Evolutionary conservation across 2,329 filamentous ascomycete genomes (phyloP).

Genomic region (Aureobasidium zeae): DNA sequence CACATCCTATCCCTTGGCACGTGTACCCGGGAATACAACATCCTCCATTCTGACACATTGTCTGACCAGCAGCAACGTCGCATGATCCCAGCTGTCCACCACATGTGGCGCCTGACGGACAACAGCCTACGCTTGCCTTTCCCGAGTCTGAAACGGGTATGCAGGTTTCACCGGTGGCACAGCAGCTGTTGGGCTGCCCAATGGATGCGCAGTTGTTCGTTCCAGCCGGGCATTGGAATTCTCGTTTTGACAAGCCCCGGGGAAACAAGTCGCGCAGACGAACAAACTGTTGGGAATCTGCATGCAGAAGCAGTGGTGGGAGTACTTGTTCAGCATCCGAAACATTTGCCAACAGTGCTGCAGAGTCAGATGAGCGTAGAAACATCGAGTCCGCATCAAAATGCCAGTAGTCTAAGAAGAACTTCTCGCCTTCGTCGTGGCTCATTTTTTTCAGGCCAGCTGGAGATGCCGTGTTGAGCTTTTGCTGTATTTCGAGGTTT

Average conservation of each 20-base stretch:
- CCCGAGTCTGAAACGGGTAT: conserved; percentile 53
- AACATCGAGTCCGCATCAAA: conserved; percentile 28
- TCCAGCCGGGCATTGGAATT: conserved; percentile 56
- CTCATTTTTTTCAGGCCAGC: conserved; percentile 64
- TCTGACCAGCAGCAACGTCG: conserved; percentile 46
- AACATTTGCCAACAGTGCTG: conserved; percentile 6
- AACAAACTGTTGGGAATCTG: conserved; percentile 18
- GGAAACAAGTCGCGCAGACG: conserved; percentile 19
- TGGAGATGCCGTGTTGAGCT: conserved; percentile 34
- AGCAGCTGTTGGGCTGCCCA: conserved; percentile 63
- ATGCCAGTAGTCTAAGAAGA: conserved; percentile 57
- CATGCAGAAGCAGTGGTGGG: conserved; percentile 46
- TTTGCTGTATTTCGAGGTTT: conserved; percentile 33
- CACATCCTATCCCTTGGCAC: conserved; percentile 60
- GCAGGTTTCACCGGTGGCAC: conserved; percentile 56
- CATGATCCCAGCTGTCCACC: conserved; percentile 55
- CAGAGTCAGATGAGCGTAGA: conserved; percentile 8
- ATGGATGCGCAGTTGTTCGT: conserved; percentile 57
- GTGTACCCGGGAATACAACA: conserved; percentile 66
- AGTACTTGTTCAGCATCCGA: conserved; percentile 27
- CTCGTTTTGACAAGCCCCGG: conserved; percentile 40
- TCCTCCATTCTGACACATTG: conserved; percentile 56
- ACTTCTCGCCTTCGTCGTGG: conserved; percentile 61
- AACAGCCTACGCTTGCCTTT: conserved; percentile 65
- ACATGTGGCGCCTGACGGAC: conserved; percentile 56